Conservation (phyloP, 2,329 filamentous ascomycete genomes). For the Fusarium coffeatum region DNA sequence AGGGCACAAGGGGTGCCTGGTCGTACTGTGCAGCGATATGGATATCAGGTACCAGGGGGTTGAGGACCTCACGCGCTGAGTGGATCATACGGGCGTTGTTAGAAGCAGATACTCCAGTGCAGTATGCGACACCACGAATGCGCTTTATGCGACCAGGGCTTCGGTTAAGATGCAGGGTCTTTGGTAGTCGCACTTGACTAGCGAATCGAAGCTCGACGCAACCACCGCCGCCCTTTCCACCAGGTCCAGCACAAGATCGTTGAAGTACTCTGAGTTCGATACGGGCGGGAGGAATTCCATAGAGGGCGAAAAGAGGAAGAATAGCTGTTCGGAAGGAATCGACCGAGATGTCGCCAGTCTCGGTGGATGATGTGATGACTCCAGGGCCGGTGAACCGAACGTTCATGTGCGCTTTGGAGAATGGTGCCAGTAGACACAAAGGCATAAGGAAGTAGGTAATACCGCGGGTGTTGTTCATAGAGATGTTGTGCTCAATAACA, state of each 20-base stretch:
- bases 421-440: constrained; percentile 89
- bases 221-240: constrained; percentile 84
- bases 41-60: constrained; percentile 86
- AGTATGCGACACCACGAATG: constrained; percentile 93
- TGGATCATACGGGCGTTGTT: constrained; percentile 98
- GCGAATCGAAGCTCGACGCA: constrained; percentile 94
- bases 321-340: constrained; percentile 95
- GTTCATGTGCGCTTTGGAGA: constrained; percentile 91
- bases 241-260: constrained; percentile 80
- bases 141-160: constrained; percentile 86
- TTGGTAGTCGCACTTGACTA: constrained; percentile 91
- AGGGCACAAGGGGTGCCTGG: constrained; percentile 67
- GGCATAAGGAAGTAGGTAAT: constrained; percentile 93
- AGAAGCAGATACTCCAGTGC: constrained; percentile 87
- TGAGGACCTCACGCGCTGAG: constrained; percentile 85
- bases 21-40: constrained; percentile 88
- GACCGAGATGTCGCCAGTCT: constrained; percentile 86
- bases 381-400: constrained; percentile 90
- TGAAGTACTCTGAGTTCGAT: constrained; percentile 87
- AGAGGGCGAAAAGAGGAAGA: constrained; percentile 87
- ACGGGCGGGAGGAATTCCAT: constrained; percentile 82
- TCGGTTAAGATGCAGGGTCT: constrained; percentile 88
- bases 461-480: constrained; percentile 80
- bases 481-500: constrained; percentile 83
- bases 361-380: constrained; percentile 89